A percentile compares a stretch with the other conserved stretches of the same genome.
These are phyloP conservation scores for Hymenoscyphus repandus DNA, from an alignment of 2,329 filamentous ascomycete species.

Conservation along the genomic window DNA sequence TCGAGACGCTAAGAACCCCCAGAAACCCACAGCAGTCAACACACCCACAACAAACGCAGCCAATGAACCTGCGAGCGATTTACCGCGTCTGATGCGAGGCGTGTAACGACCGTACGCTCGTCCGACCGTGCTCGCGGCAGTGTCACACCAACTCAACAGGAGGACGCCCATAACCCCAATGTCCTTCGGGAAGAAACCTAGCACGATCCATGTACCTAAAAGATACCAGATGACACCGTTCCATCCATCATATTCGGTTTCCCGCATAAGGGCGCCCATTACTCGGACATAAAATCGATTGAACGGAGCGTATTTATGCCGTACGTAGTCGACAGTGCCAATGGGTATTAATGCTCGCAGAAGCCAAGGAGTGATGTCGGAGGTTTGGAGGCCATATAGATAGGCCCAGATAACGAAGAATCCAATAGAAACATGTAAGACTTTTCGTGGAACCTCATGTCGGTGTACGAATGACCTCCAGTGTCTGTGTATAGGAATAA, in stretches of 20 bases:
- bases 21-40: conserved; percentile 79
- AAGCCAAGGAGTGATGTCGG: conserved; percentile 76
- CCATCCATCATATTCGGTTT: conserved; percentile 89
- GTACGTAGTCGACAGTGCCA: conserved; percentile 71
- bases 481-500: conserved; percentile 91
- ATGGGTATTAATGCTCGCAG: conserved; percentile 80
- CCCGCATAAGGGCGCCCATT: conserved; percentile 90
- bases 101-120: conserved; percentile 87
- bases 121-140: conserved; percentile 90
- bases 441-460: conserved; percentile 92
- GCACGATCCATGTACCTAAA: conserved; percentile 79
- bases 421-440: conserved; percentile 91
- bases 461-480: conserved; percentile 92
- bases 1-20: conserved; percentile 74
- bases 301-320: conserved; percentile 74
- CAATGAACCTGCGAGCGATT: conserved; percentile 83
- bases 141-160: conserved; percentile 96
- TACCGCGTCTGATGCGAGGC: conserved; percentile 75
- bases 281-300: conserved; percentile 83
- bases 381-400: conserved; percentile 68
- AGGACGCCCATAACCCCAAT: conserved; percentile 84
- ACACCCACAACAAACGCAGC: conserved; percentile 81
- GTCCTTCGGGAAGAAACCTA: conserved; percentile 88
- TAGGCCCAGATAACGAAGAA: conserved; percentile 90
- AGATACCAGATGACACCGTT: conserved; percentile 98